Evolutionary conservation across 108 stramenopile genomes (phyloP).

Genomic region (Asterionellopsis glacialis): DNA sequence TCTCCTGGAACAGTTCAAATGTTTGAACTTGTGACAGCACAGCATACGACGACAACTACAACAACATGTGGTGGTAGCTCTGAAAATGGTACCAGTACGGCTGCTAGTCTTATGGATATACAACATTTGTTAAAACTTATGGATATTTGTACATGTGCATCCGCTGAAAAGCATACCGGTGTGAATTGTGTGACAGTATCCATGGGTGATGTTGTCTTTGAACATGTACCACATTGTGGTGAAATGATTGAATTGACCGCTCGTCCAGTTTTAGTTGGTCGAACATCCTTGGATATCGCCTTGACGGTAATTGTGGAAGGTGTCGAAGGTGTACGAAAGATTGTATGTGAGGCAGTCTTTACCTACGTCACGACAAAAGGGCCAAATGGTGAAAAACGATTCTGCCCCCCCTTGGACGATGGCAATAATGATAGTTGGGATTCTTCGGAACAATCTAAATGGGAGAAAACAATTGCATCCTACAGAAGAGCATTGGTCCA

Average conservation of each 20-base stretch:
- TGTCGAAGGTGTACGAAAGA: background rate
- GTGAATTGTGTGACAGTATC: constrained; percentile 14
- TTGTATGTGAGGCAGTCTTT: constrained; percentile 13
- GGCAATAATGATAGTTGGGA: too few species aligned
- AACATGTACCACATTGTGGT: constrained; percentile 8
- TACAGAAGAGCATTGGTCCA: constrained; percentile 8
- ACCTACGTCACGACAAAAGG: constrained; percentile 15
- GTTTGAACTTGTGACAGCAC: too few species aligned
- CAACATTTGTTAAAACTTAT: constrained; percentile 14
- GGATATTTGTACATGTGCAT: constrained; percentile 25
- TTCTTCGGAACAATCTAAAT: constrained; percentile 1
- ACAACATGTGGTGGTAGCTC: too few species aligned
- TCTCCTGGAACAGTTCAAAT: too few species aligned
- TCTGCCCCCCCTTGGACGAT: constrained; percentile 7
- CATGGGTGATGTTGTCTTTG: constrained; percentile 25
- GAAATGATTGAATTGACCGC: constrained; percentile 19
- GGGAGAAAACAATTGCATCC: constrained; percentile 8
- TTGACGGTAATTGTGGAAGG: constrained; percentile 7
- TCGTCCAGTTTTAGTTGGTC: constrained; percentile 3
- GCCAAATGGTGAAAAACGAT: constrained; percentile 17
- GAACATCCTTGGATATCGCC: constrained; percentile 11
- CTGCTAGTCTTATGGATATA: constrained; percentile 5
- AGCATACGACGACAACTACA: too few species aligned
- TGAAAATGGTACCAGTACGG: too few species aligned
- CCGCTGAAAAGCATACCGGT: constrained; percentile 19